Percentiles rank a stretch among this genome's conserved stretches.
These are phyloP conservation scores for Boletus coccyginus DNA, from an alignment of 768 basidiomycete species.

Conservation along the genomic window DNA sequence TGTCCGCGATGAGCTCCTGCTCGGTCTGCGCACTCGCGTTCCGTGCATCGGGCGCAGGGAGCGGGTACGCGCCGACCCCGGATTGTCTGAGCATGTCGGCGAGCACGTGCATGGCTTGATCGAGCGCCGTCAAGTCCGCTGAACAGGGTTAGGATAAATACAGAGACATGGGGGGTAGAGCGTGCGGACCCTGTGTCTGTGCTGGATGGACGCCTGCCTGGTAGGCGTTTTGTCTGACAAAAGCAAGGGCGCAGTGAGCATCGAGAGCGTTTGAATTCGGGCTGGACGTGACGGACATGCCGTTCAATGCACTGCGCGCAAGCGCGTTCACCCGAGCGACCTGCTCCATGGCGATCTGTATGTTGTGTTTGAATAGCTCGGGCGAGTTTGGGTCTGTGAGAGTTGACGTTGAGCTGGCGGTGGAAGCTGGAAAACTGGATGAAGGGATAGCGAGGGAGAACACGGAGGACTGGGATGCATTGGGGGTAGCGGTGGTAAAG, in stretches of 20 bases:
- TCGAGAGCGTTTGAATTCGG: too few relatives aligned
- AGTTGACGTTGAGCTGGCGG: too few relatives aligned
- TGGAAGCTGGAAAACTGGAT: constrained; percentile 9
- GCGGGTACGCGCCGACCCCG: constrained; percentile 66
- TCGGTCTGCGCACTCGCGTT: constrained; percentile 37
- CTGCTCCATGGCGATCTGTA: constrained; percentile 47
- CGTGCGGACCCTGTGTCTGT: constrained; percentile 50
- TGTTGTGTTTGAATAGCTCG: constrained; percentile 47
- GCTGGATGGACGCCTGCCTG: constrained; percentile 50
- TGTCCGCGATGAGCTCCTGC: constrained; percentile 43
- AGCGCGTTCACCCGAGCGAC: constrained; percentile 47
- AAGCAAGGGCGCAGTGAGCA: not conserved
- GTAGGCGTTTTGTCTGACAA: constrained; percentile 57
- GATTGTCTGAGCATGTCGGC: constrained; percentile 50
- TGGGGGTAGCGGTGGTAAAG: too few relatives aligned
- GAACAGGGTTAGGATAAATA: not conserved
- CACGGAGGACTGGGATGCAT: constrained; percentile 12
- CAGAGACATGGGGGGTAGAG: not conserved
- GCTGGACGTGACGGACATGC: constrained; percentile 45
- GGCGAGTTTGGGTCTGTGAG: too few relatives aligned
- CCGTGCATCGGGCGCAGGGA: constrained; percentile 32
- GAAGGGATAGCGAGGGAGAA: constrained; percentile 21
- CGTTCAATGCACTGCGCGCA: constrained; percentile 46
- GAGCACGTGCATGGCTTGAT: constrained; percentile 46
- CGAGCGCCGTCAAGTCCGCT: constrained; percentile 53